Base-by-base conservation (phyloP, 345 rosid genomes). In the Lenwebbia sp. region DNA sequence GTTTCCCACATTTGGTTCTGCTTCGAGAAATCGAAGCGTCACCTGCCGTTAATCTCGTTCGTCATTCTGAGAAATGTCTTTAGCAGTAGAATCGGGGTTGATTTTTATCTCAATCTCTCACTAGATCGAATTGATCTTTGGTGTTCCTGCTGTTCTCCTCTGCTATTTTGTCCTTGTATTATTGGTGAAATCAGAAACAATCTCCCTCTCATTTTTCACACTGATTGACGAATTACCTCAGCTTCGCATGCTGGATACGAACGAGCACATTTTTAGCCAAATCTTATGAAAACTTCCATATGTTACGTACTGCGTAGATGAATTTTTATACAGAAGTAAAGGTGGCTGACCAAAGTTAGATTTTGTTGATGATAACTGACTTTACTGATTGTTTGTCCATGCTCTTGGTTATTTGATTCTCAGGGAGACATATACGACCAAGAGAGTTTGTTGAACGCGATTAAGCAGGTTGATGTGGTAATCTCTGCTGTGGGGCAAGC, bases 401-500 rank as follows among this genome's bases (percentile, higher is more conserved):
- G 78, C 10, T 51, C 21, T 26, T 22, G 70, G 54, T 86, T 44
- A 23, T 65, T 62, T 82, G 52, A 5, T 54, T 65, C 51, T 14
- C 54, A 86, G 83, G 88, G 88, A 50, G 88, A 86, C 83, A 37
- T 86, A 13, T 55, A 14, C 25, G 83, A 86, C 23, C 83, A 86
- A 14, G 83, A 14, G 83, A 33, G 83, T 4, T 28, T 86, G 65
- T 54, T 58, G 85, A 65, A 65, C 51, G 88, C 83, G 17, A 83
- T 86, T 9, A 83, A 54, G 75, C 62, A 53, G 83, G 85, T 41
- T 1, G 88, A 86, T 25, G 84, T 83, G 40, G 88, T 83, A 50
- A 86, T 86, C 30, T 83, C 88, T 33, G 78, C 88, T 2, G 85
- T 83, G n/a, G 85, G 85, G 60, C 13, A 12, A 2, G 33, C 14